Evolutionary conservation across 2,329 filamentous ascomycete genomes (phyloP).

Genomic region (Beauveria varroae): DNA sequence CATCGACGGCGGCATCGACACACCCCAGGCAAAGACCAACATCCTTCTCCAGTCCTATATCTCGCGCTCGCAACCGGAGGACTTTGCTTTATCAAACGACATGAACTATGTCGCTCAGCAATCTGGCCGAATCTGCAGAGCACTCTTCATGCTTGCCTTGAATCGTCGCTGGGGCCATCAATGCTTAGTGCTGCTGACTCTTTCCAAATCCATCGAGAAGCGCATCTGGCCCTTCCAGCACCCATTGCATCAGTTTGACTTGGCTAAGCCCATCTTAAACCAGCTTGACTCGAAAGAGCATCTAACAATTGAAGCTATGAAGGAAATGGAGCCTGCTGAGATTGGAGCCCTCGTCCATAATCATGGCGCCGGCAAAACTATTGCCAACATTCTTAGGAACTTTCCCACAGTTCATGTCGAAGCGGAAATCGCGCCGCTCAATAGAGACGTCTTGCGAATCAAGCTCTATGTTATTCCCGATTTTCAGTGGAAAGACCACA

Average conservation of each 20-base stretch:
- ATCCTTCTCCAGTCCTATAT: conserved; percentile 93
- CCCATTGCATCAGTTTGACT: conserved; percentile 88
- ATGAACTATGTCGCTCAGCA: conserved; percentile 94
- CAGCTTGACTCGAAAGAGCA: conserved; percentile 77
- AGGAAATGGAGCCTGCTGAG: conserved; percentile 88
- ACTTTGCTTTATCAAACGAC: conserved; percentile 89
- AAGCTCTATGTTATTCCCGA: conserved; percentile 80
- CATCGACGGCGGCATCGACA: conserved; percentile 63
- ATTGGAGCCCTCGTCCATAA: conserved; percentile 91
- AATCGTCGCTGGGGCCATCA: conserved; percentile 95
- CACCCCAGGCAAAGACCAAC: conserved; percentile 86
- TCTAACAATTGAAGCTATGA: conserved; percentile 70
- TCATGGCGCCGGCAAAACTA: conserved; percentile 72
- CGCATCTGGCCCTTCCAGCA: conserved; percentile 93
- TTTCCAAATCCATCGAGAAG: conserved; percentile 96
- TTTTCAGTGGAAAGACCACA: conserved; percentile 88
- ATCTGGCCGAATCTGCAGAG: conserved; percentile 85
- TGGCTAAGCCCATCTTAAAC: conserved; percentile 74
- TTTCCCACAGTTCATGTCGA: conserved; percentile 91
- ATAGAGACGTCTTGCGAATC: conserved; percentile 89
- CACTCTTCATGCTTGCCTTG: conserved; percentile 93
- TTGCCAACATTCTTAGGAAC: conserved; percentile 74
- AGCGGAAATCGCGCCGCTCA: conserved; percentile 89
- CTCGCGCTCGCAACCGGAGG: conserved; percentile 76
- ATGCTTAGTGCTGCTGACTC: conserved; percentile 79